Evolutionary conservation across 768 basidiomycete species (phyloP), one percentile per base, ranked within the genome.

Genomic region (Tricholoma flavovirens): DNA sequence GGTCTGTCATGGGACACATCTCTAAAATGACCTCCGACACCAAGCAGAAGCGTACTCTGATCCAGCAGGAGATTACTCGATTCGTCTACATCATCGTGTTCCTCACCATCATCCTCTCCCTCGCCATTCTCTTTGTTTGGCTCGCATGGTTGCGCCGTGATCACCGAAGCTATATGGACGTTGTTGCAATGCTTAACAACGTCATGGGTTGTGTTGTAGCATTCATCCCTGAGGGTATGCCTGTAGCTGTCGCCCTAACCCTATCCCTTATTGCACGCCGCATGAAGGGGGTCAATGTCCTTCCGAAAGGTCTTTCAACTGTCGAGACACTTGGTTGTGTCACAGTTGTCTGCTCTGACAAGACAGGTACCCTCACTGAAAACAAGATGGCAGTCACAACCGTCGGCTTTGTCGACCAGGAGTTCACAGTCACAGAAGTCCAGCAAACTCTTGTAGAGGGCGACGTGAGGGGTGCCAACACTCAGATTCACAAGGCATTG

Each of bases 271-370:
- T 59, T 14, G 62, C 62, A n/a, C 50, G 56, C 15, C 59, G 60
- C 11, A 63, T 63, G 62, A 57, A 57, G 56, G 36, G 4, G 4
- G 51, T 53, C 3, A 32, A 45, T 3, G 60, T 63, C 21, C 62
- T 63, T 15, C 58, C 42, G 63, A 79, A 79, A 60, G 80, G 80
- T 2, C 70, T 88, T 17, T 76, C 83, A 19, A 87, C 83, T 6
- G 83, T 88, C 29, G 86, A 88, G 65, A 83, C 82, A 6, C 73
- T 88, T 5, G 86, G 86, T 4, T 75, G 79, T 8, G 83, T 87
- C 64, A 80, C 81, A 52, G 77, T 77, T 10, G 64, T 78, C 32
- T 74, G 73, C 48, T 76, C 75, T 5, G 80, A 86, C 63, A 87
- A 87, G 66, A 83, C 83, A 0, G 82, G 83, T 12, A 84, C 82